Evolutionary conservation across 257 asterid species (phyloP), one percentile per base, ranked within the genome.

Genomic region (Parsonsia alboflavescens): DNA sequence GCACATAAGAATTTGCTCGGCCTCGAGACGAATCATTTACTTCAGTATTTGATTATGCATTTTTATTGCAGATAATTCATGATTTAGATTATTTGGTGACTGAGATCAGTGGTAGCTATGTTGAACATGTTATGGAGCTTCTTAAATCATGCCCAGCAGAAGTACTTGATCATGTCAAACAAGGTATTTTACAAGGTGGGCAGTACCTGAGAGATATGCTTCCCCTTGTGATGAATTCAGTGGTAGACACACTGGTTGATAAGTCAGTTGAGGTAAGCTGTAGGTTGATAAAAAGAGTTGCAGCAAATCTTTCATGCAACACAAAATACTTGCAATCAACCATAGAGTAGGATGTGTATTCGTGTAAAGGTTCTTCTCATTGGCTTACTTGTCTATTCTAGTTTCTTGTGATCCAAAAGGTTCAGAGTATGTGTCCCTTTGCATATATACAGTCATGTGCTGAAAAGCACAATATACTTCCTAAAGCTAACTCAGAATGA

Each of bases 141-240:
- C 96, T 95, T 61, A 86, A 87, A 82, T 75, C 86, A 56, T 92
- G 99, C 81, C 78, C 98, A 24, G 22, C 82, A 58, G 96, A 88
- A 86, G 91, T 95, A 71, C 89, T 85, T 79, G 96, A 88, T 80
- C 88, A 86, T 86, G 97, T 95, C 75, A 90, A 85, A 85, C 91
- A 87, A 85, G 89, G 99, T 78, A 90, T 95, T 77, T 79, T 90
- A 78, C 96, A 81, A 72, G 96, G 98, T 64, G 92, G 82, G 54
- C 78, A 89, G 75, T 87, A 94, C 75, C 87, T 95, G 54, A 86
- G 86, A 81, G 90, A 73, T 71, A 93, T 88, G 81, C 86, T 88
- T 75, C 97, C 99, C 66, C 84, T 66, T 57, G 91, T 88, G 68
- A 83, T 90, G 74, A 86, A 84, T 72, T 86, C 97, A 33, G 82